phyloP scores from a whole-genome alignment of 2,329 filamentous ascomycete genomes.

The Xylaria sp. region DNA sequence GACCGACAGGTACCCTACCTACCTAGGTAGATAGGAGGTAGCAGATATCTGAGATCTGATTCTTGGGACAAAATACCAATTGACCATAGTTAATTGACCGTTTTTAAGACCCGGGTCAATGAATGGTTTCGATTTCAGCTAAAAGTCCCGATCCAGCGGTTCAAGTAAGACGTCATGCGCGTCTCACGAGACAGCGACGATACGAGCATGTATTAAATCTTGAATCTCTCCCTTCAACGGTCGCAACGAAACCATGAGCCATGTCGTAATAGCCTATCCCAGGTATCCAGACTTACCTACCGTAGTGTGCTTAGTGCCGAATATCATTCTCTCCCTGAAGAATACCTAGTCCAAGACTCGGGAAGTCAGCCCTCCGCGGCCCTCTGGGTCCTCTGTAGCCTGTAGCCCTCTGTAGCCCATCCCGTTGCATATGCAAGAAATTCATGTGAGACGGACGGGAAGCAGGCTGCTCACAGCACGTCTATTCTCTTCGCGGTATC shows the following conservation, averaged over 20 bases:
- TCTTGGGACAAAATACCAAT: background rate
- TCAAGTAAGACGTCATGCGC: constrained; percentile 44
- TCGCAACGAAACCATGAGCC: constrained; percentile 11
- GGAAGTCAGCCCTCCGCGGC: constrained; percentile 13
- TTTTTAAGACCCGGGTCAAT: constrained; percentile 32
- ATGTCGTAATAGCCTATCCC: constrained; percentile 34
- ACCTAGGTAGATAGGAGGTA: background rate
- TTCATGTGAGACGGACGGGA: constrained; percentile 34
- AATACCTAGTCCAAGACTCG: background rate
- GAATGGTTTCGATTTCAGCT: constrained; percentile 36
- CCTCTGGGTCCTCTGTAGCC: constrained; percentile 22
- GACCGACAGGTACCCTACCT: no score
- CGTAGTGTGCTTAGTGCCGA: background rate
- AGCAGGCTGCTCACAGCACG: constrained; percentile 23
- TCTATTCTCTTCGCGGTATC: constrained; percentile 30
- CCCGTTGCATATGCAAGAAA: constrained; percentile 40
- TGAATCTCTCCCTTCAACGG: constrained; percentile 13
- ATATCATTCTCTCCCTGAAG: background rate
- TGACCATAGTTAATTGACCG: background rate
- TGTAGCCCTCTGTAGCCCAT: constrained; percentile 31
- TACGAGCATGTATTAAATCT: constrained; percentile 7
- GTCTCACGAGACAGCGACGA: constrained; percentile 9
- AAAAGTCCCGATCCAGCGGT: constrained; percentile 40
- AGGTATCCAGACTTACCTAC: background rate
- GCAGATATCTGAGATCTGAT: background rate